Percentiles rank a stretch among this genome's conserved stretches.
Conservation (phyloP, 768 basidiomycete genomes). For the Termitomyces sp. region DNA sequence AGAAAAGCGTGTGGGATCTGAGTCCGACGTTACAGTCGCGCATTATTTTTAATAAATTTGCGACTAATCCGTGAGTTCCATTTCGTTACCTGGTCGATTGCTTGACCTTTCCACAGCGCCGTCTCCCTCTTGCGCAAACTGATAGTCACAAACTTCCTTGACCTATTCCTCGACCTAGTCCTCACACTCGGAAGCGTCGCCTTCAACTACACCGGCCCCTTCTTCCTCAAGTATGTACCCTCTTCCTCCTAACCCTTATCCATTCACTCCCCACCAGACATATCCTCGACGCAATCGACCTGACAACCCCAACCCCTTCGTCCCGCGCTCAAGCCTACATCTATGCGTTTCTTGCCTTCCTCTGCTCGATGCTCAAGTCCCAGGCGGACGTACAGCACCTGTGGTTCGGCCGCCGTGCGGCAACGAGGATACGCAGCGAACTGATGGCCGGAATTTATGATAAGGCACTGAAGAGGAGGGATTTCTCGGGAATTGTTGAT, state of each 20-base stretch:
- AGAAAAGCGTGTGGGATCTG: slow-evolving; percentile 66
- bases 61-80: slow-evolving; percentile 20
- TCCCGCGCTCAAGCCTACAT: slow-evolving; percentile 42
- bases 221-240: slow-evolving; percentile 57
- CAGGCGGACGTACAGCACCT: slow-evolving; percentile 71
- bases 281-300: slow-evolving; percentile 55
- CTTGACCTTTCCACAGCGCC: neutral
- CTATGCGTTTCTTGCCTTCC: slow-evolving; percentile 72
- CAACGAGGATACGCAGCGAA: slow-evolving; percentile 67
- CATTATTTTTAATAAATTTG: slow-evolving; percentile 54
- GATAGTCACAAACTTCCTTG: slow-evolving; percentile 40
- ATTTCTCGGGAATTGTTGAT: slow-evolving; percentile 72
- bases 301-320: slow-evolving; percentile 30
- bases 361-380: slow-evolving; percentile 52
- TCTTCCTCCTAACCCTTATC: neutral
- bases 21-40: slow-evolving; percentile 65
- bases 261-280: slow-evolving; percentile 21
- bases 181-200: slow-evolving; percentile 65
- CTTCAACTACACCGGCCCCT: slow-evolving; percentile 79
- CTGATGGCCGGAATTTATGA: slow-evolving; percentile 86
- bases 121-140: slow-evolving; percentile 36
- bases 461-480: slow-evolving; percentile 79
- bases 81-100: neutral
- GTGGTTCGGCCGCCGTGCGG: slow-evolving; percentile 76
- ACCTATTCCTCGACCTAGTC: slow-evolving; percentile 52